Conservation (phyloP, 257 asterid species). For the Plantago elongata region DNA sequence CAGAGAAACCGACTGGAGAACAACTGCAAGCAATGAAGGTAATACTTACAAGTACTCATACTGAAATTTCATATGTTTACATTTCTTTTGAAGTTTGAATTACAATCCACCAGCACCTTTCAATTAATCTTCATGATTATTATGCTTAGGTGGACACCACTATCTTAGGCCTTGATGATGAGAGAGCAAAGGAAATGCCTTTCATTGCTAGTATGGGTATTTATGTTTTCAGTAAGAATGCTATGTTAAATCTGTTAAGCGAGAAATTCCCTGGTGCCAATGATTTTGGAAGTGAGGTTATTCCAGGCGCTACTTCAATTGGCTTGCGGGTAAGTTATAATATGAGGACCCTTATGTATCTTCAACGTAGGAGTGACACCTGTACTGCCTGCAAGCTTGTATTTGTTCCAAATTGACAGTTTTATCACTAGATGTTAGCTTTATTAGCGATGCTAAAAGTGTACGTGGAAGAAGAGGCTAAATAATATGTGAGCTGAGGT, state of each 20-base stretch:
- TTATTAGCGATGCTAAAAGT: too few relatives aligned
- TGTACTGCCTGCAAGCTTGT: too few relatives aligned
- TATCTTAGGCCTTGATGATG: constrained; percentile 58
- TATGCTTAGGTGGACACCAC: constrained; percentile 52
- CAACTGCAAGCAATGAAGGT: constrained; percentile 56
- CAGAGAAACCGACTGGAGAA: constrained; percentile 66
- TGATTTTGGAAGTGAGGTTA: constrained; percentile 66
- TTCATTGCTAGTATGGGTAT: constrained; percentile 67
- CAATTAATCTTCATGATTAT: neutral
- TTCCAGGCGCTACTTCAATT: constrained; percentile 64
- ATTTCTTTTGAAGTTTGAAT: neutral
- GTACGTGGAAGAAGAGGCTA: too few relatives aligned
- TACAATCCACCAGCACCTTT: neutral
- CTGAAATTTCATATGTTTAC: neutral
- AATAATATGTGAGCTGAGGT: too few relatives aligned
- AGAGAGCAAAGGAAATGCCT: constrained; percentile 65
- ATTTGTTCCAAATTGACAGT: neutral
- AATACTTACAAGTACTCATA: constrained; percentile 12
- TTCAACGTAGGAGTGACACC: too few relatives aligned
- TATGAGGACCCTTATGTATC: neutral
- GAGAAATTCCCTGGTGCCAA: constrained; percentile 54
- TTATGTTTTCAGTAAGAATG: constrained; percentile 54
- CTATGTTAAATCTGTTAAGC: constrained; percentile 42
- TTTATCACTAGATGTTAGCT: neutral
- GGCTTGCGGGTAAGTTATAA: constrained; percentile 51